These are phyloP conservation scores for Chaetomium sp. DNA, from an alignment of 2,329 filamentous ascomycete genomes.

Conservation along the genomic window DNA sequence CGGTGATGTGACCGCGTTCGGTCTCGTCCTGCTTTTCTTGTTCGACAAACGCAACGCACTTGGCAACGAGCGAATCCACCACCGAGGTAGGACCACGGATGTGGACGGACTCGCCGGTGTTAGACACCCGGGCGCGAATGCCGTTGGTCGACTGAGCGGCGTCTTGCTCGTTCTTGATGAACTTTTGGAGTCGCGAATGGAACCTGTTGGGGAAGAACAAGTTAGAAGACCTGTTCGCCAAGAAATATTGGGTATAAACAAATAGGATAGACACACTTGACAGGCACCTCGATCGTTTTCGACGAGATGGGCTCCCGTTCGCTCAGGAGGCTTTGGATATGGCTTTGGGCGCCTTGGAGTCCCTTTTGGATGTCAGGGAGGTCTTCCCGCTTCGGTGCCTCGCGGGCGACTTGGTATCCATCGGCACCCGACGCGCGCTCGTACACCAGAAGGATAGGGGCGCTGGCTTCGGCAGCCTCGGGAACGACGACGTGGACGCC, in stretches of 20 bases:
- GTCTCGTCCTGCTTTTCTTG: conserved; percentile 90
- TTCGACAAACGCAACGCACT: conserved; percentile 72
- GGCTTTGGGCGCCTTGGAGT: conserved; percentile 48
- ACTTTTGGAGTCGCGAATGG: conserved; percentile 56
- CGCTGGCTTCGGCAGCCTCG: conserved; percentile 50
- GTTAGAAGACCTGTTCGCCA: conserved; percentile 23
- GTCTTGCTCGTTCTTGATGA: conserved; percentile 60
- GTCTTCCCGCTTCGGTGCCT: conserved; percentile 45
- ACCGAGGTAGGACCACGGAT: conserved; percentile 70
- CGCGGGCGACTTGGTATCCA: conserved; percentile 50
- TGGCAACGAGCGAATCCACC: conserved; percentile 65
- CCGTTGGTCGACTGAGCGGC: conserved; percentile 40
- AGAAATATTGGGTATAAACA: neutral
- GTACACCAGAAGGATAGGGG: conserved; percentile 65
- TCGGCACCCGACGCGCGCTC: conserved; percentile 52
- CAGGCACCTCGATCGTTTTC: conserved; percentile 49
- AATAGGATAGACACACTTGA: conserved; percentile 37
- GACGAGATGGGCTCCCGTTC: conserved; percentile 51
- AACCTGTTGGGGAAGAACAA: conserved; percentile 33
- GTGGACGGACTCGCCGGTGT: conserved; percentile 55
- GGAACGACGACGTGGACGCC: conserved; percentile 71
- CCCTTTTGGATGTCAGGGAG: conserved; percentile 47
- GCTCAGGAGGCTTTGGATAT: conserved; percentile 52
- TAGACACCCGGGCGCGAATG: conserved; percentile 55
- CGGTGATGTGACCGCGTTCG: conserved; percentile 78